phyloP scores from a whole-genome alignment of 2,329 filamentous ascomycete species.

The Coniosporium tulheliwenetii region DNA sequence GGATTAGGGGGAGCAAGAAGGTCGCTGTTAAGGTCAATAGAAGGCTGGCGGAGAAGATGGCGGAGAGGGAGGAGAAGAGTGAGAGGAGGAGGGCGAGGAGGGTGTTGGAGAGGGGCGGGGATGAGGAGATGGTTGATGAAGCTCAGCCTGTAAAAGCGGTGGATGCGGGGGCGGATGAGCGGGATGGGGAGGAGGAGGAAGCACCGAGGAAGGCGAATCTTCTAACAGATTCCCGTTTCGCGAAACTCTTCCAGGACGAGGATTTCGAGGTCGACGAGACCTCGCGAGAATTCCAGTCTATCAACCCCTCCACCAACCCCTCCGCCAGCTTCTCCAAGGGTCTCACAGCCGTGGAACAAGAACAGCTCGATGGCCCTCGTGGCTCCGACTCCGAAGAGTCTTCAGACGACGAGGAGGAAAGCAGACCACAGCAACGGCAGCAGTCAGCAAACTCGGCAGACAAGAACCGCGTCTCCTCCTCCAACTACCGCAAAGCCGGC shows the following conservation, averaged over 20 bases:
- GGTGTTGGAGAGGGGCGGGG: conserved; percentile 43
- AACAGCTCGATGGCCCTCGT: conserved; percentile 31
- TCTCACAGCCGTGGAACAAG: conserved; percentile 44
- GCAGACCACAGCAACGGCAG: conserved; percentile 12
- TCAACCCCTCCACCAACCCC: conserved; percentile 69
- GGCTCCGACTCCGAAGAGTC: conserved; percentile 18
- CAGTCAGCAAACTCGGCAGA: conserved; percentile 18
- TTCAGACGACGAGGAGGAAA: conserved; percentile 24
- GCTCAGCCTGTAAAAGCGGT: conserved; percentile 4
- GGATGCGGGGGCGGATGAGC: conserved; percentile 14
- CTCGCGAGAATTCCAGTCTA: conserved; percentile 68
- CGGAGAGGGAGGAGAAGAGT: conserved; percentile 55
- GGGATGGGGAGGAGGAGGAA: conserved; percentile 27
- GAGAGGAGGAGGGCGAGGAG: conserved; percentile 29
- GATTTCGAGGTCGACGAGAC: conserved; percentile 86
- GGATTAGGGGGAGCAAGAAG: conserved; percentile 90
- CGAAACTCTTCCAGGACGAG: conserved; percentile 76
- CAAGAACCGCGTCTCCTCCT: conserved; percentile 45
- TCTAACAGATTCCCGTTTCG: conserved; percentile 76
- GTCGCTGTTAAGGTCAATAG: conserved; percentile 82
- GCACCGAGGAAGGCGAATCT: conserved; percentile 31
- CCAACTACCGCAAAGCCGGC: conserved; percentile 44
- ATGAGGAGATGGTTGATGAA: conserved; percentile 26
- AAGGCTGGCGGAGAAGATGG: conserved; percentile 44
- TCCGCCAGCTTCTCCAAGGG: conserved; percentile 24